These are phyloP conservation scores for Neonectria faginata DNA, from an alignment of 2,329 filamentous ascomycete species.

Conservation along the genomic window DNA sequence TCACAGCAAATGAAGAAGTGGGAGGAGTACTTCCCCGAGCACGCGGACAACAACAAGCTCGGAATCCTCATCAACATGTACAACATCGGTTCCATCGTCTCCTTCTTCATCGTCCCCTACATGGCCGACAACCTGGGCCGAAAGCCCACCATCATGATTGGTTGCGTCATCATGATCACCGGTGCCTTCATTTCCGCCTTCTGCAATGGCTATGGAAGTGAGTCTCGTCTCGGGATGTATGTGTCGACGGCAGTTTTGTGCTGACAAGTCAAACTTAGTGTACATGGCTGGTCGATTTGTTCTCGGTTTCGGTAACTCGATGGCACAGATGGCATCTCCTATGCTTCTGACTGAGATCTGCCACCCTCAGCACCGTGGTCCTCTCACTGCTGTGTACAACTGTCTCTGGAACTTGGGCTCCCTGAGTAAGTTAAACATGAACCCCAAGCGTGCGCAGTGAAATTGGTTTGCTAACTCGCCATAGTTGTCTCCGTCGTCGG, in stretches of 20 bases:
- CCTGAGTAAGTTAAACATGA: slow-evolving; percentile 45
- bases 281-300: slow-evolving; percentile 54
- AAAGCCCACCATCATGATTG: slow-evolving; percentile 56
- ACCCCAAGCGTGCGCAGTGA: not conserved
- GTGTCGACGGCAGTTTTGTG: not conserved
- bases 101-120: slow-evolving; percentile 60
- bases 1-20: slow-evolving; percentile 68
- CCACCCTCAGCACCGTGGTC: slow-evolving; percentile 75
- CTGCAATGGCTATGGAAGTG: slow-evolving; percentile 57
- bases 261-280: slow-evolving; percentile 44
- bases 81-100: slow-evolving; percentile 62
- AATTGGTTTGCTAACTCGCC: not conserved
- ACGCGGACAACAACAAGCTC: slow-evolving; percentile 55
- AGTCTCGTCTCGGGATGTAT: slow-evolving; percentile 34
- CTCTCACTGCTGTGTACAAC: slow-evolving; percentile 75
- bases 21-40: slow-evolving; percentile 62
- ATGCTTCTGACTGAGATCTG: slow-evolving; percentile 74
- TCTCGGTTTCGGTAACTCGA: slow-evolving; percentile 74
- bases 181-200: slow-evolving; percentile 58
- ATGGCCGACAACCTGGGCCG: slow-evolving; percentile 59
- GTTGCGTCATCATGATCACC: slow-evolving; percentile 60
- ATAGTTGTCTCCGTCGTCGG: slow-evolving; percentile 69
- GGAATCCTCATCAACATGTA: slow-evolving; percentile 65
- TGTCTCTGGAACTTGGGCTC: slow-evolving; percentile 74
- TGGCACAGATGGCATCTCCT: slow-evolving; percentile 73